Percentiles rank a stretch among this genome's conserved stretches.
These are phyloP conservation scores for Colletotrichum sp. DNA, from an alignment of 2,329 filamentous ascomycete species.

Conservation along the genomic window DNA sequence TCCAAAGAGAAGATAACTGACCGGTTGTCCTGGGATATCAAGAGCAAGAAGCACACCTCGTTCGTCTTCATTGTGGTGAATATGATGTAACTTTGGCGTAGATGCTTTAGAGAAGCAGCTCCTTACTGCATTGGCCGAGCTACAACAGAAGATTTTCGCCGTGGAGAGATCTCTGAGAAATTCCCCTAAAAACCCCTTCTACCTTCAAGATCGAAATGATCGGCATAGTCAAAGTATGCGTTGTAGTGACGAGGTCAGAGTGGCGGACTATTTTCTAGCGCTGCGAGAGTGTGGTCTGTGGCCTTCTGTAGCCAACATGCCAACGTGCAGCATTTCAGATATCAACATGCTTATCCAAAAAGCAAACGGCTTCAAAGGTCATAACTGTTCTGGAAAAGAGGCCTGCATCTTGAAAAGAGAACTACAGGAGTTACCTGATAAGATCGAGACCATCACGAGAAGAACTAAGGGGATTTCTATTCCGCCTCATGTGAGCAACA, in stretches of 20 bases:
- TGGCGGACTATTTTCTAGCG: neutral
- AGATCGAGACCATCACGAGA: neutral
- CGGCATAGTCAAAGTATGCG: too few relatives aligned
- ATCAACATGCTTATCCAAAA: neutral
- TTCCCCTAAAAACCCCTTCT: too few relatives aligned
- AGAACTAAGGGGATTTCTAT: neutral
- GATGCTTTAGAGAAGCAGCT: too few relatives aligned
- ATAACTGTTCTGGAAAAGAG: neutral
- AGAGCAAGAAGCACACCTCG: neutral
- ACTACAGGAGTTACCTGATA: neutral
- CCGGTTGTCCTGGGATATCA: rapidly evolving
- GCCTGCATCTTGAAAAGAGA: neutral
- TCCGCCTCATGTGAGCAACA: neutral
- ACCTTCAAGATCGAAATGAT: too few relatives aligned
- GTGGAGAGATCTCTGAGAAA: too few relatives aligned
- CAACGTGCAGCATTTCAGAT: neutral
- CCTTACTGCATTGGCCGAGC: too few relatives aligned
- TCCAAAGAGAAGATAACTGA: neutral
- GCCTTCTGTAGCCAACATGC: neutral
- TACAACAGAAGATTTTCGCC: too few relatives aligned
- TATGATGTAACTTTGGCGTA: too few relatives aligned
- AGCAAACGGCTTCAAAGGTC: neutral
- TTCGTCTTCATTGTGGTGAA: neutral
- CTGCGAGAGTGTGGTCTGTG: neutral
- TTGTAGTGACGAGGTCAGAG: too few relatives aligned